Evolutionary conservation across 805 yeast genomes (phyloP), one percentile per base, ranked within the genome.

Genomic region (Wickerhamiella shivajii): DNA sequence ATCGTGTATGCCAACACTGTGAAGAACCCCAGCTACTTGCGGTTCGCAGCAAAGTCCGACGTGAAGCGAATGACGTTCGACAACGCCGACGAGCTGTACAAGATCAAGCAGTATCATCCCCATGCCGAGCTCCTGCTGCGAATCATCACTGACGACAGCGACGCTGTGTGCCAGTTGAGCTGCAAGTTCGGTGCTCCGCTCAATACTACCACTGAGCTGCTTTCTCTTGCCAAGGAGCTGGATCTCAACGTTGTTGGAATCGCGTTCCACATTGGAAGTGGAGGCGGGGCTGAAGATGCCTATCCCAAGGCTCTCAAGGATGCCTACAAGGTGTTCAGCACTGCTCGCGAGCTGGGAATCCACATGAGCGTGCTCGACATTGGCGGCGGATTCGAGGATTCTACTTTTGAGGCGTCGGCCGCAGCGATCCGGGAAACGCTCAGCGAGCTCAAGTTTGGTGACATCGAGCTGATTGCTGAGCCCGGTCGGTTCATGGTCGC

Each of bases 211-310:
- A 49, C 62, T 24, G 47, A 57, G 12, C 60, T 87, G 49, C 62
- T 87, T 40, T 61, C 66, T 6, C 55, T 66, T 38, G 87, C 93
- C 29, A 60, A 65, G 38, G 63, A 64, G 34, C 58, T 83, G 33
- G 71, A 62, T 1, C 64, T 87, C 44, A 60, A 69, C 39, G 67
- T 87, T 23, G 70, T 59, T 11, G 98, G 98, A 33, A 85, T 85
- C 22, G 84, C 94, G 3, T 87, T 87, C 67, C 98, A 87, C 53
- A 80, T 85, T 39, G 98, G 98, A 1, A 80, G 94, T 2, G 87
- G 93, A 10, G 68, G 68, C 33, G 67, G 87, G 3, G 67, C 80
- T 43, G 63, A 62, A 37, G 68, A 69, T 40, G 94, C 96, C 0
- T 69, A 83, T 24, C 52, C 58, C 34, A 19, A 10, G 9, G 50